Conservation (phyloP, 306 rosid species). For the Cicer chorassanicum region DNA sequence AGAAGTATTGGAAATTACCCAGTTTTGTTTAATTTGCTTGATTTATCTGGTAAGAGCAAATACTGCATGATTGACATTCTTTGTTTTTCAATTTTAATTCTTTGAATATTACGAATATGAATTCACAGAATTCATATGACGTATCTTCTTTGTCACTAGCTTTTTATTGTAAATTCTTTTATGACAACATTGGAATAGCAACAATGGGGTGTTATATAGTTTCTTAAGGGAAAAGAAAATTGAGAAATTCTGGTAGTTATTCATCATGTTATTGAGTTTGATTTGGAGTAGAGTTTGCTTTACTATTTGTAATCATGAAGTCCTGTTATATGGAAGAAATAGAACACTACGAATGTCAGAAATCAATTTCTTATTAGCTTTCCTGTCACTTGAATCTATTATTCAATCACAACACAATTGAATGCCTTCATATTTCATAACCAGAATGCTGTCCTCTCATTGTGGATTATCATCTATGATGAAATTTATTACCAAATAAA, state of each 20-base stretch:
- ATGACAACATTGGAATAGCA: not conserved
- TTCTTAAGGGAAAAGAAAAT: not conserved
- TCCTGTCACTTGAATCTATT: constrained; percentile 13
- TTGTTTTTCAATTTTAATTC: not conserved
- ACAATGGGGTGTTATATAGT: not conserved
- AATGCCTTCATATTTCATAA: constrained; percentile 23
- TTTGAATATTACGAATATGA: no score
- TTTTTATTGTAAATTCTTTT: not conserved
- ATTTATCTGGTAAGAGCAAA: constrained; percentile 64
- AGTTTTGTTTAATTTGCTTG: constrained; percentile 69
- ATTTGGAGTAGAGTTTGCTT: not conserved
- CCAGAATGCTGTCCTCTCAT: not conserved
- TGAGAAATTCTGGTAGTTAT: constrained; percentile 1
- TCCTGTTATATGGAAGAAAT: constrained; percentile 20
- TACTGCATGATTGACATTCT: not conserved
- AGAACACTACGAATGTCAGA: not conserved
- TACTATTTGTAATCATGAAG: not conserved
- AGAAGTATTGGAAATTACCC: constrained; percentile 67
- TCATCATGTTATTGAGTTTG: constrained; percentile 9
- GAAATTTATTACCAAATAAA: not conserved
- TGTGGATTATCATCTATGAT: constrained; percentile 10
- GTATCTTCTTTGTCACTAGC: no score
- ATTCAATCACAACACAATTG: not conserved
- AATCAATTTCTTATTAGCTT: constrained; percentile 13
- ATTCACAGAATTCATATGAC: no score